phyloP scores from a whole-genome alignment of 2,329 filamentous ascomycete species.

The Fusarium papillatum region DNA sequence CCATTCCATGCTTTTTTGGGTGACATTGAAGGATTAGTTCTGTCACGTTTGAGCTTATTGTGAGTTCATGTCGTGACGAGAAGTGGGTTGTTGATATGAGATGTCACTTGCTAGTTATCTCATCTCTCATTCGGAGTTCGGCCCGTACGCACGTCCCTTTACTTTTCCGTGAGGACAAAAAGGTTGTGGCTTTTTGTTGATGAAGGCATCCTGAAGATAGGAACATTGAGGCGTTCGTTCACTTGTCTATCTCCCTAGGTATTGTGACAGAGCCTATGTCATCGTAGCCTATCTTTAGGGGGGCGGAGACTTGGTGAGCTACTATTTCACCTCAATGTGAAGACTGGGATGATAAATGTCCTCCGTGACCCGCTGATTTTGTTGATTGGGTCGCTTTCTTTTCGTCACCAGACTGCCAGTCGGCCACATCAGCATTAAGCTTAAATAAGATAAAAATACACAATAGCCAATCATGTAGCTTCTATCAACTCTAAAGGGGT shows the following conservation, averaged over 20 bases:
- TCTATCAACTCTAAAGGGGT: background rate
- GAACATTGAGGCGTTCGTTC: background rate
- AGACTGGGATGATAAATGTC: background rate
- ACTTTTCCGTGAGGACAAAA: background rate
- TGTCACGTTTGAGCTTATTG: background rate
- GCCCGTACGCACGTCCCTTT: background rate
- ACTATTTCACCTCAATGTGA: background rate
- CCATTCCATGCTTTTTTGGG: background rate
- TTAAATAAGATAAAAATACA: background rate
- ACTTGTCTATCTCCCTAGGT: background rate
- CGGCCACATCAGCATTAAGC: background rate
- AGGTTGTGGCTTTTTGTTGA: background rate
- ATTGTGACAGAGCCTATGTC: background rate
- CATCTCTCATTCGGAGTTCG: background rate
- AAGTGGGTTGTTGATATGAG: background rate
- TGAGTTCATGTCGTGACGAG: background rate
- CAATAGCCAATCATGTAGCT: slow-evolving; percentile 49
- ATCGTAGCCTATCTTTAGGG: too few species aligned
- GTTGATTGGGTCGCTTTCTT: background rate
- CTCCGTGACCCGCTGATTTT: background rate
- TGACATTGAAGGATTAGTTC: background rate
- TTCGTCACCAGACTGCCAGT: background rate
- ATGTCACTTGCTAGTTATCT: background rate
- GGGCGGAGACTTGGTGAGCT: background rate
- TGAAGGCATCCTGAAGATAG: background rate